A percentile compares a stretch with the other conserved stretches of the same genome.
These are phyloP conservation scores for Phytophthora citrophthora DNA, from an alignment of 352 stramenopile genomes.

Conservation along the genomic window DNA sequence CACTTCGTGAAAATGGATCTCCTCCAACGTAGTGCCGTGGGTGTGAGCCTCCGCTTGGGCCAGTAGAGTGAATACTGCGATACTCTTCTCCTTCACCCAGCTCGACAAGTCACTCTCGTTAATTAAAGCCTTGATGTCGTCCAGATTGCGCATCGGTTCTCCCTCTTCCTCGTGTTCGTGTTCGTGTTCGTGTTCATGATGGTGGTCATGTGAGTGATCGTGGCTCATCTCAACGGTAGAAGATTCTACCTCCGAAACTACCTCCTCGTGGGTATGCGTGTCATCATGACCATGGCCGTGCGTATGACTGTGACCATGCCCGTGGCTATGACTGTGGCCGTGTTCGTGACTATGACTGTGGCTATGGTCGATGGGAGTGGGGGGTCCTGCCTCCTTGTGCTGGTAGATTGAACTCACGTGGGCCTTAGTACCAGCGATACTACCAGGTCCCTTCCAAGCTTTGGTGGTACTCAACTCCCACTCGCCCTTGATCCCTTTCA, in stretches of 20 bases:
- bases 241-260: slow-evolving; percentile 6
- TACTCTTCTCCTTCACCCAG: slow-evolving; percentile 90
- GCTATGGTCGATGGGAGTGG: slow-evolving; percentile 18
- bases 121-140: slow-evolving; percentile 91
- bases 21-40: slow-evolving; percentile 92
- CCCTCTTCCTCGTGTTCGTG: slow-evolving; percentile 45
- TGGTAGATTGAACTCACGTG: slow-evolving; percentile 89
- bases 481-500: slow-evolving; percentile 80
- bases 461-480: slow-evolving; percentile 78
- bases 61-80: slow-evolving; percentile 92
- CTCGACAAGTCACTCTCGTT: slow-evolving; percentile 77
- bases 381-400: slow-evolving; percentile 61
- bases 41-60: slow-evolving; percentile 94
- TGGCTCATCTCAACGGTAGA: slow-evolving; percentile 27
- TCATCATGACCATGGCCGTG: slow-evolving; percentile 39
- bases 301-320: slow-evolving; percentile 27
- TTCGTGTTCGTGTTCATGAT: slow-evolving; percentile 41
- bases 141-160: slow-evolving; percentile 92
- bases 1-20: slow-evolving; percentile 98
- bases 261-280: slow-evolving; percentile 18
- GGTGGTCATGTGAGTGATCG: slow-evolving; percentile 26
- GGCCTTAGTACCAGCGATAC: slow-evolving; percentile 91
- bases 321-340: slow-evolving; percentile 23
- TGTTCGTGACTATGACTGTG: slow-evolving; percentile 29
- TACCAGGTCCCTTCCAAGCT: slow-evolving; percentile 88